Evolutionary conservation across 2,329 filamentous ascomycete genomes (phyloP).

Genomic region (Lasiodiplodia theobromae): DNA sequence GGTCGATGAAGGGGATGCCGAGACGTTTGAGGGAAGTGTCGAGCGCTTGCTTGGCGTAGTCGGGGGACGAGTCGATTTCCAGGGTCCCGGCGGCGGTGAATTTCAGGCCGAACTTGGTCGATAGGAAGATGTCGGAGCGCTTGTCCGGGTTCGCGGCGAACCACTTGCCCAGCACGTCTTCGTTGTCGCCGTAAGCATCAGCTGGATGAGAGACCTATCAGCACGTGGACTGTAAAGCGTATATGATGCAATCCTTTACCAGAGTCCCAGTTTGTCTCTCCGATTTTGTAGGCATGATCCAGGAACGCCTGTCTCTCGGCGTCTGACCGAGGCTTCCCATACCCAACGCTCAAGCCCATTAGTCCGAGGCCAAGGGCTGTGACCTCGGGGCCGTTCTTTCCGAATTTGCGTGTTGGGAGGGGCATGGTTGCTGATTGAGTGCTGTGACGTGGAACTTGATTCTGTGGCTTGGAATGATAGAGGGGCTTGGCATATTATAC

Average conservation of each 20-base stretch:
- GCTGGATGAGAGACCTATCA: constrained; percentile 35
- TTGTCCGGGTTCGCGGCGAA: constrained; percentile 37
- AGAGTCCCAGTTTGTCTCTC: constrained; percentile 61
- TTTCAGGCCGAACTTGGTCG: constrained; percentile 60
- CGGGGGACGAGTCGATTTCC: constrained; percentile 47
- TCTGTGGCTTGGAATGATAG: too few species aligned
- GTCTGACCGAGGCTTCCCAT: constrained; percentile 57
- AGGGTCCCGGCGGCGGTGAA: constrained; percentile 43
- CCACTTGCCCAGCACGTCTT: constrained; percentile 44
- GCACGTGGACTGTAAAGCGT: background rate
- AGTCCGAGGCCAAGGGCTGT: constrained; percentile 60
- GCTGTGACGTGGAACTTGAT: too few species aligned
- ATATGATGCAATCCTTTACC: constrained; percentile 28
- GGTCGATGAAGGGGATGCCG: constrained; percentile 49
- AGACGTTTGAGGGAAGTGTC: constrained; percentile 49
- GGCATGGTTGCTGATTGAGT: background rate
- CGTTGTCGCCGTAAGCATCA: constrained; percentile 44
- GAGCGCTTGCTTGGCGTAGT: constrained; percentile 50
- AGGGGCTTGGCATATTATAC: too few species aligned
- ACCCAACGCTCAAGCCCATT: constrained; percentile 60
- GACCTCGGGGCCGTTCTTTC: constrained; percentile 60
- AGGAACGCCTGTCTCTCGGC: constrained; percentile 60
- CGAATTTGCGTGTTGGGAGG: constrained; percentile 57
- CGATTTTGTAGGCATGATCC: constrained; percentile 58
- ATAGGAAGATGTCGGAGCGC: constrained; percentile 41